Percentiles rank a stretch among this genome's conserved stretches.
Conservation (phyloP, 2,329 filamentous ascomycete species). For the Colletotrichum tabaci region DNA sequence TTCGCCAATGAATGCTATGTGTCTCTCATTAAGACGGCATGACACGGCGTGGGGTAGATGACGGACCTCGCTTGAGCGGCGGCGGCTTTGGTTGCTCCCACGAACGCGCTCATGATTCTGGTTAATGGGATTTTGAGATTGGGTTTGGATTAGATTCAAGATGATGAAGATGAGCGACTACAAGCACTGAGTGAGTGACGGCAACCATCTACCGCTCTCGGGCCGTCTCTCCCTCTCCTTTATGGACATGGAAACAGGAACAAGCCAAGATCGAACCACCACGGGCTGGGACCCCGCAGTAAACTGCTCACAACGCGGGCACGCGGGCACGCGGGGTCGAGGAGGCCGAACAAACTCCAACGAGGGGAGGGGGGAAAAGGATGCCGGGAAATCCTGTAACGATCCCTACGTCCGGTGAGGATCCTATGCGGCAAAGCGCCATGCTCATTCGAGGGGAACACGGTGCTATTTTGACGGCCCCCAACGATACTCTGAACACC, state of each 20-base stretch:
- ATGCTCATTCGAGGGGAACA: neutral
- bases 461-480: neutral
- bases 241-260: neutral
- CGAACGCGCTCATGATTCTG: conserved; percentile 26
- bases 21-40: neutral
- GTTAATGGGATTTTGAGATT: neutral
- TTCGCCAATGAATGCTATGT: too few species aligned
- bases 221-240: neutral
- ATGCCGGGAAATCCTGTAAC: conserved; percentile 1
- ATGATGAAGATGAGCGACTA: too few species aligned
- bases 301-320: neutral
- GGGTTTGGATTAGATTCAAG: too few species aligned
- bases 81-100: conserved; percentile 31
- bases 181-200: too few species aligned
- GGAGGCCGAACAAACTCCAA: neutral
- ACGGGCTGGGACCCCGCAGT: conserved; percentile 12
- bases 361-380: neutral
- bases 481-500: too few species aligned
- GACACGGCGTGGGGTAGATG: neutral
- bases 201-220: neutral
- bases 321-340: conserved; percentile 23
- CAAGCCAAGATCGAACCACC: neutral
- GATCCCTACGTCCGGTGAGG: neutral
- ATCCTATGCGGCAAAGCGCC: neutral
- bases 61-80: conserved; percentile 28